Conservation (phyloP, 257 asterid species). For the Solanum etuberosum region DNA sequence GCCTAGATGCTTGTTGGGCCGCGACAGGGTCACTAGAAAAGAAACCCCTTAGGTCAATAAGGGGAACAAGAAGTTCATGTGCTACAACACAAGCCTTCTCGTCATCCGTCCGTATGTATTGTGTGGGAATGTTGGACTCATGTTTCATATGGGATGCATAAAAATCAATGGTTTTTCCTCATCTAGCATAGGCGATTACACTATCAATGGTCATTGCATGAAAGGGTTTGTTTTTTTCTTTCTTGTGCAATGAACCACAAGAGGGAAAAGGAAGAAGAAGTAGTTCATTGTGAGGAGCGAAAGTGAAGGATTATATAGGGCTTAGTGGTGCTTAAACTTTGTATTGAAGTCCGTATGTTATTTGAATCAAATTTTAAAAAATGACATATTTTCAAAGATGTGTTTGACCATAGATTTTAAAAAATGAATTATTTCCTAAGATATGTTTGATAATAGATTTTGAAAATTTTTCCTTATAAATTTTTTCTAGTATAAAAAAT, state of each 20-base stretch:
- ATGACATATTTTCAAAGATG: no score
- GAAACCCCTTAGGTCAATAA: conserved; percentile 54
- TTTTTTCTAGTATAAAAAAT: no score
- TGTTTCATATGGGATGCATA: conserved; percentile 34
- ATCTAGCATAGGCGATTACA: conserved; percentile 10
- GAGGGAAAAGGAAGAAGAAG: background rate
- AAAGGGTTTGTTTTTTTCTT: background rate
- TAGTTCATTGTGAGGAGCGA: background rate
- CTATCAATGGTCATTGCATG: conserved; percentile 48
- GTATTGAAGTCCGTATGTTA: conserved; percentile 5
- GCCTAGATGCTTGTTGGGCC: conserved; percentile 24
- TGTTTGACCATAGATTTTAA: no score
- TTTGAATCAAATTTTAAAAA: background rate
- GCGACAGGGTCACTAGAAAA: conserved; percentile 50
- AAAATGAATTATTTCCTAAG: no score
- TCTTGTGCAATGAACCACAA: background rate
- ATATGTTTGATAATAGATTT: no score
- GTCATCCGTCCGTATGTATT: no score
- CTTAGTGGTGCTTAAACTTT: background rate
- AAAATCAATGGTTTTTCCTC: conserved; percentile 10
- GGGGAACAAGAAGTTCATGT: conserved; percentile 44
- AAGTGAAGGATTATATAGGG: conserved; percentile 1
- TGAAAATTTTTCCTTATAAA: no score
- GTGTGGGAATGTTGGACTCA: background rate
- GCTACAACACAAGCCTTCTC: background rate